Base-by-base conservation (phyloP, 805 yeast species). In the Phaffomyces opuntiae region DNA sequence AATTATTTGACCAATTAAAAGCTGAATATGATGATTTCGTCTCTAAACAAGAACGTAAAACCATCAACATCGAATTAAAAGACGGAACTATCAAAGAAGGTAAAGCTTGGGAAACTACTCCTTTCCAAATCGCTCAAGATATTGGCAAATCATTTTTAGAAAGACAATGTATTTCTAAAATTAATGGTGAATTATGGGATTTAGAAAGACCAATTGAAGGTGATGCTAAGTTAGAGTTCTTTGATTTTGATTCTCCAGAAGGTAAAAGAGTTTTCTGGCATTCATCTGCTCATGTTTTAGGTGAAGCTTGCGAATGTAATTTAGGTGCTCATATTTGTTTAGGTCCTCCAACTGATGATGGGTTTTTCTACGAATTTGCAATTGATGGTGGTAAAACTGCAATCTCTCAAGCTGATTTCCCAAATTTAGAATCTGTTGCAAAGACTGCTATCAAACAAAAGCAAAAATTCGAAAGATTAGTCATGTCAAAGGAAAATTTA, bases 181-280 rank as follows among this genome's bases (percentile, higher is more conserved):
- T 91, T 45, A 77, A 93, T 62, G 96, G 95, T 48, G 73, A 77
- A 58, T 73, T 91, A 57, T 93, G 99, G 98, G 99, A 93, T 70
- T 74, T 93, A 60, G 90, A 83, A 53, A 84, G 99, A 70, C 97
- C 97, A 25, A 73, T 93, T 43, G 99, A 93, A 69, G 68, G 66
- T 12, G 84, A 78, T 49, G 73, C 77, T 49, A 64, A 70, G 25
- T 72, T 93, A 52, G 93, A 88, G 64, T 83, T 89, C 60, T 78
- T 88, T 63, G 97, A 90, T 63, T 93, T 93, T 60, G 95, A 88
- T 36, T 75, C 87, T 50, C 86, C 86, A n/a, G 97, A 90, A 61
- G 99, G 98, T 67, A 87, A 83, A 65, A 80, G 81, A 53, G 98
- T 91, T 33, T 93, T 93, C 71, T 93, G 99, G 99, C 99, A 93